Percentiles rank a stretch among this genome's conserved stretches.
These are phyloP conservation scores for Raphanus hybrid DNA, from an alignment of 441 rosid species.

Conservation along the genomic window DNA sequence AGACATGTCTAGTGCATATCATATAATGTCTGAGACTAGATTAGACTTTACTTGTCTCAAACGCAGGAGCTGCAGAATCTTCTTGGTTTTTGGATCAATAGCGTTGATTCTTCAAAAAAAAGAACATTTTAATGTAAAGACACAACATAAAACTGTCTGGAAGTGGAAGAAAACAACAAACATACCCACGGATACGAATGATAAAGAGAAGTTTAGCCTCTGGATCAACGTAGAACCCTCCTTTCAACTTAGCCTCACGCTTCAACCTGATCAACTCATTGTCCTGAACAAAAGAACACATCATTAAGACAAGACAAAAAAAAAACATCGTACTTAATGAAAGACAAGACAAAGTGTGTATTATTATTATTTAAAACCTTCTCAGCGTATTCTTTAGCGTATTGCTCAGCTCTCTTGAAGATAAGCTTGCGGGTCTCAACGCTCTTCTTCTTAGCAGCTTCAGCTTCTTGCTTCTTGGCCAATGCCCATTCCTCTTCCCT, in stretches of 20 bases:
- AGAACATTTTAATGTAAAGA: neutral
- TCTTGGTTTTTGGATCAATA: constrained; percentile 12
- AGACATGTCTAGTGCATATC: neutral
- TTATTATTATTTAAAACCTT: constrained; percentile 17
- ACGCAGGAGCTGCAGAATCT: constrained; percentile 6
- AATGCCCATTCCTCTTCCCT: constrained; percentile 50
- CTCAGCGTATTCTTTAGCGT: constrained; percentile 38
- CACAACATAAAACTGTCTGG: neutral
- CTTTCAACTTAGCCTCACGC: constrained; percentile 73
- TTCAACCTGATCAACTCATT: constrained; percentile 51
- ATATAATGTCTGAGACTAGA: neutral
- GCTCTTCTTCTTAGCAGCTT: constrained; percentile 36
- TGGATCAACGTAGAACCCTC: constrained; percentile 73
- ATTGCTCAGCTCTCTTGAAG: constrained; percentile 44
- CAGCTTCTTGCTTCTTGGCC: constrained; percentile 37
- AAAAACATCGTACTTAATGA: neutral
- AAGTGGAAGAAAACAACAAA: neutral
- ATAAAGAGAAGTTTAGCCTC: constrained; percentile 70
- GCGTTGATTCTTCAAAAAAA: neutral
- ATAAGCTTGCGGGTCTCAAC: constrained; percentile 37
- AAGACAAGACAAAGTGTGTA: neutral
- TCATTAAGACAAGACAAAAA: neutral
- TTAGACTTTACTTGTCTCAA: constrained; percentile 1
- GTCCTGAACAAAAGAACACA: neutral
- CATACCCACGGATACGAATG: constrained; percentile 71